A percentile compares a stretch with the other conserved stretches of the same genome.
phyloP scores from a whole-genome alignment of 805 yeast species.

The Candida dajiaensis region DNA sequence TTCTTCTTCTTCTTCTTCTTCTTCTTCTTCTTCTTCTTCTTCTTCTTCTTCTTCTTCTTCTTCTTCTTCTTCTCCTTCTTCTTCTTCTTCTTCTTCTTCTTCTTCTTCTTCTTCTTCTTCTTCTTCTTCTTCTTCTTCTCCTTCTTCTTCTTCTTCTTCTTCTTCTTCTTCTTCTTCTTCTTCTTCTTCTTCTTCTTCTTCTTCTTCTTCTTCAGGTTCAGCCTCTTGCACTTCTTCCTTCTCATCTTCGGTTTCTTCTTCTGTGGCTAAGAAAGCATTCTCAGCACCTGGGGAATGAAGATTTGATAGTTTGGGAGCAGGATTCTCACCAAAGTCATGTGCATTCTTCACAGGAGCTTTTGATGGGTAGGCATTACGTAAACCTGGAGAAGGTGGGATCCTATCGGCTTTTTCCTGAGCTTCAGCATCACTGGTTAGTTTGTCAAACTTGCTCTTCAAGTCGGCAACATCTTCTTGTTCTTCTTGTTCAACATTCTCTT shows the following conservation, averaged over 20 bases:
- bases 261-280: slow-evolving; percentile 8
- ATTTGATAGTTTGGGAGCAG: slow-evolving; percentile 9
- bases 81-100: too few species aligned
- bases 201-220: slow-evolving; percentile 11
- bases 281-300: slow-evolving; percentile 14
- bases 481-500: slow-evolving; percentile 21
- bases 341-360: not conserved
- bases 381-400: not conserved
- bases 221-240: slow-evolving; percentile 1
- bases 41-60: too few species aligned
- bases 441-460: slow-evolving; percentile 33
- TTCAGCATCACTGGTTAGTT: slow-evolving; percentile 20
- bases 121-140: too few species aligned
- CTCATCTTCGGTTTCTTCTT: not conserved
- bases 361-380: not conserved
- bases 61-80: too few species aligned
- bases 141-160: too few species aligned
- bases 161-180: slow-evolving; percentile 20
- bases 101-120: too few species aligned
- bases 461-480: slow-evolving; percentile 26
- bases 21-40: slow-evolving; percentile 11
- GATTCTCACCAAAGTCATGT: slow-evolving; percentile 4
- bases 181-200: slow-evolving; percentile 10
- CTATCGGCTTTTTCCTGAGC: slow-evolving; percentile 21
- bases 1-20: slow-evolving; percentile 14